Evolutionary conservation across 441 rosid species (phyloP).

Genomic region (Sinapis alba): DNA sequence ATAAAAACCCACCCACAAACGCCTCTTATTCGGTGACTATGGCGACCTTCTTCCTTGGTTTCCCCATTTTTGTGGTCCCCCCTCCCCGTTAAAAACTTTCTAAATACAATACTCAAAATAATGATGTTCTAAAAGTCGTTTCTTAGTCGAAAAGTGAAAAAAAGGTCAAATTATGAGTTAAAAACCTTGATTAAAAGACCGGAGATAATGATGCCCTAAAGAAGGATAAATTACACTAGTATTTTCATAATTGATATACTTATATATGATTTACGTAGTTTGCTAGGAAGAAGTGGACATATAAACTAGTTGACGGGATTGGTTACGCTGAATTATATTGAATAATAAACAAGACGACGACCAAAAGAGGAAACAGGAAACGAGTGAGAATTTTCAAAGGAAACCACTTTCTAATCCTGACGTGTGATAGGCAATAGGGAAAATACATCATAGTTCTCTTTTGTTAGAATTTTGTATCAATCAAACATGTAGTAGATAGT

Average conservation of each 20-base stretch:
- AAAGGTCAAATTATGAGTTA: no score
- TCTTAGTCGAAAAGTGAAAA: no score
- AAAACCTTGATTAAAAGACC: no score
- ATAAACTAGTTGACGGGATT: constrained; percentile 14
- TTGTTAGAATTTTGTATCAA: not conserved
- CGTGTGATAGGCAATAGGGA: not conserved
- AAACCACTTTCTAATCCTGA: constrained; percentile 6
- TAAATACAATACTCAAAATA: no score
- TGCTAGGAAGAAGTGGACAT: not conserved
- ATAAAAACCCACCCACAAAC: no score
- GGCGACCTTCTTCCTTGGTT: no score
- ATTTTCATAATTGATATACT: not conserved
- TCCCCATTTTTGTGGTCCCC: no score
- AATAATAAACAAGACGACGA: constrained; percentile 14
- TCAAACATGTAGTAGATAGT: not conserved
- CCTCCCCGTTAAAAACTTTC: no score
- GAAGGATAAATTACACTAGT: not conserved
- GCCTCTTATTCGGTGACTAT: no score
- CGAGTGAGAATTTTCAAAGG: not conserved
- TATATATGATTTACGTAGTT: not conserved
- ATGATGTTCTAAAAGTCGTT: no score
- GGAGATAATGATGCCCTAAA: no score
- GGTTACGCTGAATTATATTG: constrained; percentile 11
- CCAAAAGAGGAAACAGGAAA: constrained; percentile 17
- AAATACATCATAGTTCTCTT: not conserved